Percentiles rank a stretch among this genome's conserved stretches.
These are phyloP conservation scores for Tilletia setariae DNA, from an alignment of 1,284 basidiomycete species.

Conservation along the genomic window DNA sequence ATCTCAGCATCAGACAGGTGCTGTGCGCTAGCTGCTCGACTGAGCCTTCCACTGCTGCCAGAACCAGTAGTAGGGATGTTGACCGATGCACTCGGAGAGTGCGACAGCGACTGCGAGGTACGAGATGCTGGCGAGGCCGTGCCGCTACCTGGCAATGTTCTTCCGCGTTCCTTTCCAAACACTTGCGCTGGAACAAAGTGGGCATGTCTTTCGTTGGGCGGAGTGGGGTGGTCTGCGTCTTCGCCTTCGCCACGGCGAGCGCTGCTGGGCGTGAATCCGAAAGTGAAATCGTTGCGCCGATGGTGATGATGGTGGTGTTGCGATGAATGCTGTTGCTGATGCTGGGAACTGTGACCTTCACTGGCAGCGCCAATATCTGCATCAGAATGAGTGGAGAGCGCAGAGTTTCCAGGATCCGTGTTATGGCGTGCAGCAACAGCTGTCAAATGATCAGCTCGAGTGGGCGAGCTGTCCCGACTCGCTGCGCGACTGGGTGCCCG, in stretches of 20 bases:
- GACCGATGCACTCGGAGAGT: background rate
- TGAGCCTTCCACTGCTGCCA: background rate
- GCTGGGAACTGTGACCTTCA: no score
- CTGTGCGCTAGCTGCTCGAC: background rate
- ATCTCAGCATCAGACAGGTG: background rate
- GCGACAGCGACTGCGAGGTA: background rate
- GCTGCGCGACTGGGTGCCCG: conserved; percentile 5
- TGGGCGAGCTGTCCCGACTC: conserved; percentile 6
- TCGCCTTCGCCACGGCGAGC: conserved; percentile 3
- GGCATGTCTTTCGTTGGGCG: conserved; percentile 4
- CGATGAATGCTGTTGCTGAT: background rate
- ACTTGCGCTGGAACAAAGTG: conserved; percentile 10
- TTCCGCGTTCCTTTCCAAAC: background rate
- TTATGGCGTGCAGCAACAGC: no score
- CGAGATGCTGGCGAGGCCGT: background rate
- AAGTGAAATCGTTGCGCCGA: background rate
- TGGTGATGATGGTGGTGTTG: background rate
- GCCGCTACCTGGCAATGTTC: background rate
- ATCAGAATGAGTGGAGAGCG: background rate
- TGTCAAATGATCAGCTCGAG: background rate
- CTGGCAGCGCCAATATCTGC: no score
- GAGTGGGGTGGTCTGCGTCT: background rate
- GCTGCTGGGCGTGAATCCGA: conserved; percentile 9
- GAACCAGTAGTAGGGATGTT: background rate
- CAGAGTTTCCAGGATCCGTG: no score